Evolutionary conservation across 2,329 filamentous ascomycete genomes (phyloP), one percentile per base, ranked within the genome.

Genomic region (Aschersonia sp.): DNA sequence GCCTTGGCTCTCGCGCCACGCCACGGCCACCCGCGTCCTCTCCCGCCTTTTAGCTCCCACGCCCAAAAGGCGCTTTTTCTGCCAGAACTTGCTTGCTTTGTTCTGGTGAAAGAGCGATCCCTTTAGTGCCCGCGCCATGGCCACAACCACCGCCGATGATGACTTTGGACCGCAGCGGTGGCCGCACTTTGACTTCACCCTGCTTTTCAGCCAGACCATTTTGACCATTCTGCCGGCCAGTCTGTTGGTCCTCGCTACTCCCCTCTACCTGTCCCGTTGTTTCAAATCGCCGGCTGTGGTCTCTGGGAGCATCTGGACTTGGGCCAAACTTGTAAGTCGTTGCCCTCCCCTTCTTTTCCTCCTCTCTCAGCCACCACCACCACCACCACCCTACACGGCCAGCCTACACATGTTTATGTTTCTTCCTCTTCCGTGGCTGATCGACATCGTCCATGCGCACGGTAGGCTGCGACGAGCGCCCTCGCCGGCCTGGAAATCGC

Each of bases 401-500:
- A 22, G 22, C 22, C 22, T 22, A 3, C 22, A 22, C 22, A 22
- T 2, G 22, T 22, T 22, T 2, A 22, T 4, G 22, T 22, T 22
- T 22, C 22, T 22, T 22, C 22, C 22, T 22, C 22, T 2, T 22
- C 22, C 22, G 22, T 22, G 2, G 3, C 22, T 22, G 22, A 45
- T 31, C 47, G 35, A 45, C 35, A 5, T 8, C 30, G 39, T n/a
- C 42, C 32, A 22, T 37, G 14, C 32, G 30, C 12, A 43, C 9
- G 2, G 32, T 47, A 62, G 58, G 48, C 50, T 41, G 43, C 47
- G 3, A 52, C 58, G 9, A 45, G 47, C 6, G 50, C 53, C 2
- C 57, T 61, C 30, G 53, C 58, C 10, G 53, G 52, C 11, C 43
- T 65, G 2, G 56, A 64, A 35, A 52, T 63, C 8, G 48, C 55